Conservation (phyloP, 2,329 filamentous ascomycete species). For the Fusarium sp. region DNA sequence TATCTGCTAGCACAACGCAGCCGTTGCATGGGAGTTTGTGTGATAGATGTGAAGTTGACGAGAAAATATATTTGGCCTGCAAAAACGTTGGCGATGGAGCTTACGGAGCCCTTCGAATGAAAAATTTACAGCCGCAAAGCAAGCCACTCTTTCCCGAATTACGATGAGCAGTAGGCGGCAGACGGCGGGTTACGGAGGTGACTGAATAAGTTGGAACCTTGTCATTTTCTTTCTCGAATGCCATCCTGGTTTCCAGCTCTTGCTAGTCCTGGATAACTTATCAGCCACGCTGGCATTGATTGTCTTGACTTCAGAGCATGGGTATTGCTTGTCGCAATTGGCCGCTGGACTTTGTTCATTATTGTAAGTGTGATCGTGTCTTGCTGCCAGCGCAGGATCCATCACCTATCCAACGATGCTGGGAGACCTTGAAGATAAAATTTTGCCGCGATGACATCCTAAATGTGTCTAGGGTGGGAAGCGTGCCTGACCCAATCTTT, state of each 20-base stretch:
- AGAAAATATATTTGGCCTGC: conserved; percentile 13
- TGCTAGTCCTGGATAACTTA: background rate
- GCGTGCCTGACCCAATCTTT: too few relatives aligned
- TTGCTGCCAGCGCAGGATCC: background rate
- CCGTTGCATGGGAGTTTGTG: conserved; percentile 3
- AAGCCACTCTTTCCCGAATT: conserved; percentile 5
- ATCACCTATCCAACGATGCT: background rate
- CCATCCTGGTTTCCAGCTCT: conserved; percentile 4
- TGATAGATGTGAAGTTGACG: conserved; percentile 20
- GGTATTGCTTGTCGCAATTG: background rate
- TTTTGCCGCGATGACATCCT: conserved; percentile 6
- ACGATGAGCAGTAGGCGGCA: conserved; percentile 16
- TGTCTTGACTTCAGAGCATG: background rate
- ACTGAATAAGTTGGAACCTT: background rate
- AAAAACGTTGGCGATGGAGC: background rate
- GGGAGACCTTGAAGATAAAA: background rate
- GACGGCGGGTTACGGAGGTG: conserved; percentile 15
- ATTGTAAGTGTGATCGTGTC: background rate
- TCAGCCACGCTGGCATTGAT: background rate
- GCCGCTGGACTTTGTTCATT: background rate
- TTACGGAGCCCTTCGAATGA: conserved; percentile 2
- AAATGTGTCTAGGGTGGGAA: conserved; percentile 2
- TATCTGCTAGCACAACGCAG: background rate
- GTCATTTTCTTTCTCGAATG: background rate
- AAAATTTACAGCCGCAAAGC: background rate